phyloP scores from a whole-genome alignment of 306 rosid species.

The Nissolia schottii region DNA sequence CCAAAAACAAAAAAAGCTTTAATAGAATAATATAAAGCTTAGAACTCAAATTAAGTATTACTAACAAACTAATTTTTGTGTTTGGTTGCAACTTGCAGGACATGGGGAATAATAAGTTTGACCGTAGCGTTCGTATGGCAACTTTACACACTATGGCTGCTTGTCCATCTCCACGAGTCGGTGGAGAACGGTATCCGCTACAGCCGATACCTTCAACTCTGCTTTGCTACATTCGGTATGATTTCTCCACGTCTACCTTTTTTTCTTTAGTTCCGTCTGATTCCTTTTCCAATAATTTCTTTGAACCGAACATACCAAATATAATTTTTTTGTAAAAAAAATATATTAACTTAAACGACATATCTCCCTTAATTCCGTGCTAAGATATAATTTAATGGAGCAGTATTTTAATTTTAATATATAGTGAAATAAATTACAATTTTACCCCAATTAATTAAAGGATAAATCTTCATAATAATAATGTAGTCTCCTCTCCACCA shows the following conservation, averaged over 20 bases:
- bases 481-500: no score
- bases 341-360: no score
- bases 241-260: background rate
- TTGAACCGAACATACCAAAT: no score
- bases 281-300: background rate
- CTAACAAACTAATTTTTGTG: background rate
- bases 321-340: no score
- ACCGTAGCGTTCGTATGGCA: constrained; percentile 54
- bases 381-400: no score
- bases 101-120: constrained; percentile 58
- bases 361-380: no score
- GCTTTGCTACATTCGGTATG: constrained; percentile 47
- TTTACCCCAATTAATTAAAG: no score
- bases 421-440: background rate
- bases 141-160: constrained; percentile 58
- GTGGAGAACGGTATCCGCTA: constrained; percentile 43
- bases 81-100: no score
- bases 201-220: constrained; percentile 51
- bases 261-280: background rate
- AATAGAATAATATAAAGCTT: no score
- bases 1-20: no score
- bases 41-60: background rate
- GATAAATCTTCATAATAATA: no score
- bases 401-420: no score
- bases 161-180: constrained; percentile 51